Evolutionary conservation across 2,329 filamentous ascomycete species (phyloP).

Genomic region (Ophiostoma perfectum): DNA sequence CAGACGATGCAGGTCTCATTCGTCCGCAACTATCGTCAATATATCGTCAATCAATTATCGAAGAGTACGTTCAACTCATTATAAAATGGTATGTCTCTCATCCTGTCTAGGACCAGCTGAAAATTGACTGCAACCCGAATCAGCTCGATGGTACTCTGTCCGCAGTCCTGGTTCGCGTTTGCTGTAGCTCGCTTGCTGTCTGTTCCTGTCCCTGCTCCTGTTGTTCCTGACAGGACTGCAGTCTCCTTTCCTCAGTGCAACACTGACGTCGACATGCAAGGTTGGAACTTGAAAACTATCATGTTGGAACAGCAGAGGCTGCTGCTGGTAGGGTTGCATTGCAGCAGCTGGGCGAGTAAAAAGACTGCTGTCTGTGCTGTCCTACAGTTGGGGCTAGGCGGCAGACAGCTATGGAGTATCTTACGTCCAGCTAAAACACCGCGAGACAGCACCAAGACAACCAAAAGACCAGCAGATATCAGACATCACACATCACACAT

Average conservation of each 20-base stretch:
- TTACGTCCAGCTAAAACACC: too few relatives aligned
- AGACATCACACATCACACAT: background rate
- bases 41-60: too few relatives aligned
- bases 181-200: background rate
- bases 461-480: background rate
- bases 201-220: background rate
- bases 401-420: too few relatives aligned
- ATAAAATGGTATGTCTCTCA: background rate
- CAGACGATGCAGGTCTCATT: too few relatives aligned
- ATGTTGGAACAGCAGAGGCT: background rate
- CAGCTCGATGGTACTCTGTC: background rate
- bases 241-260: background rate
- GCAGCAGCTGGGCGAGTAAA: background rate
- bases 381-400: too few relatives aligned
- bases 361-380: too few relatives aligned
- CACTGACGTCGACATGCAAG: background rate
- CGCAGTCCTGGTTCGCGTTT: background rate
- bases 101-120: background rate
- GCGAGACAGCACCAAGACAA: background rate
- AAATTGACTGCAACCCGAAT: background rate
- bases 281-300: background rate
- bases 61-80: too few relatives aligned
- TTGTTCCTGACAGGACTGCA: background rate
- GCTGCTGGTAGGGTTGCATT: conserved; percentile 2
- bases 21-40: too few relatives aligned